Conservation (phyloP, 768 basidiomycete species). For the Daedaleopsis nitida region DNA sequence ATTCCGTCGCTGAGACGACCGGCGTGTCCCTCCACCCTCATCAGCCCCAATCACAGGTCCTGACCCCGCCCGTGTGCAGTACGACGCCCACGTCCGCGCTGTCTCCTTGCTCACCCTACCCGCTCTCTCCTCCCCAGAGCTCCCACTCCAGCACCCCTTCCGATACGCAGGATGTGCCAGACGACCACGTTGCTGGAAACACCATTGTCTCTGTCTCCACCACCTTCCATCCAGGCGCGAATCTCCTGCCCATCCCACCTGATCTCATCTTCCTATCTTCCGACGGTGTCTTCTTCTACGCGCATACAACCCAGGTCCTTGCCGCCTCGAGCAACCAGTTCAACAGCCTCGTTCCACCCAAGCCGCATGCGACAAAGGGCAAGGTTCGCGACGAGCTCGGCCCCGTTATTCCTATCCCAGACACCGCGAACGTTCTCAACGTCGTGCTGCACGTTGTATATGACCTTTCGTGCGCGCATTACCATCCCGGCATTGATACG, state of each 20-base stretch:
- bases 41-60: conserved; percentile 15
- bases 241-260: conserved; percentile 54
- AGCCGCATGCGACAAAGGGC: conserved; percentile 31
- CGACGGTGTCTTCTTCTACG: conserved; percentile 85
- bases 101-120: not conserved
- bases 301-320: conserved; percentile 62
- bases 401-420: conserved; percentile 59
- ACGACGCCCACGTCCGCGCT: not conserved
- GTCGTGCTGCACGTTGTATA: conserved; percentile 74
- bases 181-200: conserved; percentile 8
- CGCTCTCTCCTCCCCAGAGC: not conserved
- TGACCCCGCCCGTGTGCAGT: conserved; percentile 29
- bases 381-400: conserved; percentile 40
- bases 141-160: conserved; percentile 19
- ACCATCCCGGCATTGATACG: conserved; percentile 65
- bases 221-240: conserved; percentile 73
- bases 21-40: conserved; percentile 6
- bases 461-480: conserved; percentile 72
- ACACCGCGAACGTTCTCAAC: conserved; percentile 65
- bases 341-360: conserved; percentile 53
- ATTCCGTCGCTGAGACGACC: conserved; percentile 21
- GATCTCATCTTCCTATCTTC: conserved; percentile 69
- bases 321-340: conserved; percentile 66
- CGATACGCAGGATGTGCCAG: conserved; percentile 10
- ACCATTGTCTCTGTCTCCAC: conserved; percentile 77